Conservation (phyloP, 2,329 filamentous ascomycete genomes). For the Rhexocercosporidium sp. region DNA sequence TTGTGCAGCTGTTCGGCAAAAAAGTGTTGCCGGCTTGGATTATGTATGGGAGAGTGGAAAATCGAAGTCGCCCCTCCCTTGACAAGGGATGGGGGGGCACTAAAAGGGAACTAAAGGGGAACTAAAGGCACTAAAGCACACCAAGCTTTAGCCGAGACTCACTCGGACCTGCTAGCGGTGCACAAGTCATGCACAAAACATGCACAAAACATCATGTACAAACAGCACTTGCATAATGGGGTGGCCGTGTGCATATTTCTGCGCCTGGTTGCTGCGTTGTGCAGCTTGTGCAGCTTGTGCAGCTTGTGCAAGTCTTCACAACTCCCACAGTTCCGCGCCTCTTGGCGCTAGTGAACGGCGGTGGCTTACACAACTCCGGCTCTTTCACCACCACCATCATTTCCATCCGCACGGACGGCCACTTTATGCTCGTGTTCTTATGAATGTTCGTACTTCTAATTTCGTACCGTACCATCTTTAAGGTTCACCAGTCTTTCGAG, state of each 20-base stretch:
- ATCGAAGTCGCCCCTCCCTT: not conserved
- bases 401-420: not conserved
- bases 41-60: not conserved
- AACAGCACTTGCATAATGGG: not conserved
- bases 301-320: not conserved
- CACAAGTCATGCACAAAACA: not conserved
- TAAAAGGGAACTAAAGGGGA: too few relatives aligned
- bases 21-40: not conserved
- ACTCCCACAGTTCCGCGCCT: not conserved
- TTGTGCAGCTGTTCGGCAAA: slow-evolving; percentile 6
- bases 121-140: not conserved
- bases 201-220: too few relatives aligned
- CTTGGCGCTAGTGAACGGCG: not conserved
- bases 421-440: not conserved
- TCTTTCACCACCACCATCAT: not conserved
- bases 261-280: not conserved
- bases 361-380: not conserved
- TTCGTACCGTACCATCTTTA: not conserved
- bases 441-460: too few relatives aligned
- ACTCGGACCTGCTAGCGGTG: not conserved
- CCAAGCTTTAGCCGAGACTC: not conserved
- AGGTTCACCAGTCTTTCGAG: not conserved
- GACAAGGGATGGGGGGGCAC: not conserved
- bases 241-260: not conserved
- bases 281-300: not conserved